A percentile compares a stretch with the other conserved stretches of the same genome.
phyloP scores from a whole-genome alignment of 176 grass and related monocot species.

The Oryza australiensis region DNA sequence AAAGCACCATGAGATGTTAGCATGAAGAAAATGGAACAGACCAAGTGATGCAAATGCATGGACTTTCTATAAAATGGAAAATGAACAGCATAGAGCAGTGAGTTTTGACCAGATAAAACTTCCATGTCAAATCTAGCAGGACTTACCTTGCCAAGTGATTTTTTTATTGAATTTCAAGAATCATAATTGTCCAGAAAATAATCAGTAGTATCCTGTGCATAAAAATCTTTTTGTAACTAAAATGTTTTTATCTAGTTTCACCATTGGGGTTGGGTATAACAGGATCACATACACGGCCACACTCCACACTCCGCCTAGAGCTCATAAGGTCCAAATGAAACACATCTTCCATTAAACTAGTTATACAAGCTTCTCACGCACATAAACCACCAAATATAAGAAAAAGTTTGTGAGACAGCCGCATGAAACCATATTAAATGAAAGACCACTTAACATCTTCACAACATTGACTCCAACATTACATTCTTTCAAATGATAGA shows the following conservation, averaged over 20 bases:
- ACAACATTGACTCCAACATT: no score
- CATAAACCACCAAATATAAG: no score
- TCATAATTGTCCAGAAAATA: not conserved
- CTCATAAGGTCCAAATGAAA: not conserved
- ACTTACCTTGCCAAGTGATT: not conserved
- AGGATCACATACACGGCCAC: not conserved
- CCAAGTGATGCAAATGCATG: conserved; percentile 5
- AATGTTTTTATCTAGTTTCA: not conserved
- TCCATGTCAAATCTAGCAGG: conserved; percentile 21
- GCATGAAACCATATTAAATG: no score
- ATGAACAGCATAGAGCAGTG: conserved; percentile 2
- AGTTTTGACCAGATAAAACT: not conserved
- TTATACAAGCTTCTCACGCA: no score
- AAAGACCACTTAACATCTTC: no score
- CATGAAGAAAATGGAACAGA: not conserved
- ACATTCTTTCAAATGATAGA: not conserved
- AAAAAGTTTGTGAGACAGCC: no score
- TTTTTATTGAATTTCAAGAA: not conserved
- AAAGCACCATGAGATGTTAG: not conserved
- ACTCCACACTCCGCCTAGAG: not conserved
- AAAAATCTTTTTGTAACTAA: not conserved
- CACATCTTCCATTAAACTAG: no score
- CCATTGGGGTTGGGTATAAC: not conserved
- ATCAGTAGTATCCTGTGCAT: not conserved
- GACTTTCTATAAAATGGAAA: not conserved